Percentiles rank a stretch among this genome's conserved stretches.
These are phyloP conservation scores for Suillus subalutaceus DNA, from an alignment of 768 basidiomycete species.

Conservation along the genomic window DNA sequence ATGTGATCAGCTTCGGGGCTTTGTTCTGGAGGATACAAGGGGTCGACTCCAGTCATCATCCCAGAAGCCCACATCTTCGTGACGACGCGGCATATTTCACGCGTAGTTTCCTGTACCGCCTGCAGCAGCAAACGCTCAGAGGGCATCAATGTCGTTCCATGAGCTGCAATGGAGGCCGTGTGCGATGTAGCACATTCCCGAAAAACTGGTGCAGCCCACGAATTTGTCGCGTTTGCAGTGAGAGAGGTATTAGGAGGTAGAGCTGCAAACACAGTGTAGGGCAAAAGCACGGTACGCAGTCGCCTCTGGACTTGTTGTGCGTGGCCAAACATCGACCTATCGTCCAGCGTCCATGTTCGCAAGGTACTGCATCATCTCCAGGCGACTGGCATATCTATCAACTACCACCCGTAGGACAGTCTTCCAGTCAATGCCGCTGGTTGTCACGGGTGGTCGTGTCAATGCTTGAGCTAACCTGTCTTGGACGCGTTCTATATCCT, in stretches of 20 bases:
- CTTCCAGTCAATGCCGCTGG: constrained; percentile 47
- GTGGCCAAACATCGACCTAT: constrained; percentile 13
- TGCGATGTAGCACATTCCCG: constrained; percentile 16
- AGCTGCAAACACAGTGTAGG: constrained; percentile 14
- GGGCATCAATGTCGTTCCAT: constrained; percentile 7
- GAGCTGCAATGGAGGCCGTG: constrained; percentile 7
- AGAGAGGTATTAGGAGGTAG: constrained; percentile 1
- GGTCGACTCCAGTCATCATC: constrained; percentile 15
- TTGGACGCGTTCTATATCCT: constrained; percentile 15
- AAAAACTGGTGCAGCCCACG: constrained; percentile 16
- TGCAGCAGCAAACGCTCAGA: constrained; percentile 17
- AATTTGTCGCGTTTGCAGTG: constrained; percentile 7
- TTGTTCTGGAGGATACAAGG: neutral
- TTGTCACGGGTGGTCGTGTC: neutral
- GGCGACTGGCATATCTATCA: constrained; percentile 43
- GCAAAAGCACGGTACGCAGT: constrained; percentile 21
- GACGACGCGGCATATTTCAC: constrained; percentile 22
- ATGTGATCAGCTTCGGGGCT: neutral
- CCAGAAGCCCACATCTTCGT: constrained; percentile 24
- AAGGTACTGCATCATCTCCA: constrained; percentile 42
- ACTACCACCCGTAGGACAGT: constrained; percentile 40
- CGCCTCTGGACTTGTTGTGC: constrained; percentile 17
- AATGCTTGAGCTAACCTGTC: constrained; percentile 15
- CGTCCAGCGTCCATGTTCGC: constrained; percentile 26
- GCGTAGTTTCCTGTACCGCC: constrained; percentile 18